Evolutionary conservation across 177 flowering plant species (phyloP).

Genomic region (Vitis hybrid): DNA sequence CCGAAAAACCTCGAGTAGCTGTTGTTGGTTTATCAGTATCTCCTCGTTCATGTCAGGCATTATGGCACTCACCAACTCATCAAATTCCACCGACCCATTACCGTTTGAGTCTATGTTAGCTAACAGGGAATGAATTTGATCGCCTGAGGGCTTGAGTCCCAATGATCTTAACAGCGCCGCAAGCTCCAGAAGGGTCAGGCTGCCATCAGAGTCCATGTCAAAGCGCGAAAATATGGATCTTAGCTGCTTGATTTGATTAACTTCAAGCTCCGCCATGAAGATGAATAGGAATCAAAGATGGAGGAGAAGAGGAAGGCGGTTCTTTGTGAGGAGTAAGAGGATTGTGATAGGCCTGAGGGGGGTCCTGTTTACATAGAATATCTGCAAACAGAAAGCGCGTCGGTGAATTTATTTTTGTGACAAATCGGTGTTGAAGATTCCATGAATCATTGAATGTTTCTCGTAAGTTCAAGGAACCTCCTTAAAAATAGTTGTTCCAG

Average conservation of each 20-base stretch:
- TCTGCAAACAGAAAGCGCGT: too few relatives aligned
- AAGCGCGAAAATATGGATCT: constrained; percentile 37
- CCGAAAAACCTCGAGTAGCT: constrained; percentile 40
- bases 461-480: too few relatives aligned
- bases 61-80: constrained; percentile 44
- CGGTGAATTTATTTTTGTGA: too few relatives aligned
- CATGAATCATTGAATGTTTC: too few relatives aligned
- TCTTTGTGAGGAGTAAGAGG: too few relatives aligned
- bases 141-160: constrained; percentile 50
- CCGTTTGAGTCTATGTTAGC: constrained; percentile 49
- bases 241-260: constrained; percentile 31
- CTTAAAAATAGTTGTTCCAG: too few relatives aligned
- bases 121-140: constrained; percentile 43
- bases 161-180: constrained; percentile 48
- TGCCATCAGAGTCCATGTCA: constrained; percentile 54
- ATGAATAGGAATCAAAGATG: not conserved
- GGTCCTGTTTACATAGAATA: too few relatives aligned
- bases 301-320: not conserved
- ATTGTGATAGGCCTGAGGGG: too few relatives aligned
- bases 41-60: constrained; percentile 38
- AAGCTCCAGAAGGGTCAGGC: constrained; percentile 46
- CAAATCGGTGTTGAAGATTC: too few relatives aligned
- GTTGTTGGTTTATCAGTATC: constrained; percentile 37
- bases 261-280: not conserved
- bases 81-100: constrained; percentile 59